Percentiles rank a stretch among this genome's conserved stretches.
Evolutionary conservation across 164 flowering plant genomes (phyloP).

Genomic region (Annona cherimola): DNA sequence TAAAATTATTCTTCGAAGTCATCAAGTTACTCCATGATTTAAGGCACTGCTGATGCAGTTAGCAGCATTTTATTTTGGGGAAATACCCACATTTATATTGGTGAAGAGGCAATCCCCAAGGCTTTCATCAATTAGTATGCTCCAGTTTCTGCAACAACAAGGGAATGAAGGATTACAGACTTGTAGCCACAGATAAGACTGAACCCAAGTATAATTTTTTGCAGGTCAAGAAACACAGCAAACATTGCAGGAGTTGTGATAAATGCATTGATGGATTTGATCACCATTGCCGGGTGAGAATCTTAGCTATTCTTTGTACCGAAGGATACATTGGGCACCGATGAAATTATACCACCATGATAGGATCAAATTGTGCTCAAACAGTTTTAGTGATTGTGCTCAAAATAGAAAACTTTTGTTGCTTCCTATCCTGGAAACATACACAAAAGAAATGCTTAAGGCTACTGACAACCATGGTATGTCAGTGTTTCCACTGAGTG

Average conservation of each 20-base stretch:
- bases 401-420: no score
- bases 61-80: no score
- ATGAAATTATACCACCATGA: not conserved
- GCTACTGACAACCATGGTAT: no score
- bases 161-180: not conserved
- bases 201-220: not conserved
- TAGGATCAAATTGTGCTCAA: not conserved
- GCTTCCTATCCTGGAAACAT: no score
- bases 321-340: not conserved
- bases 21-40: no score
- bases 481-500: no score
- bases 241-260: slow-evolving; percentile 92
- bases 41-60: no score
- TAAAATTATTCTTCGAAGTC: no score
- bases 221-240: slow-evolving; percentile 84
- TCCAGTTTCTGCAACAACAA: not conserved
- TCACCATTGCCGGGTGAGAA: slow-evolving; percentile 93
- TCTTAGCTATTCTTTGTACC: not conserved
- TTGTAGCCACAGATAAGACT: no score
- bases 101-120: not conserved
- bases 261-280: slow-evolving; percentile 97
- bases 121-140: not conserved
- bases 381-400: not conserved
- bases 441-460: no score
- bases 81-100: no score